These are phyloP conservation scores for Agrostemma githago DNA, from an alignment of 148 eudicot species.

Conservation along the genomic window DNA sequence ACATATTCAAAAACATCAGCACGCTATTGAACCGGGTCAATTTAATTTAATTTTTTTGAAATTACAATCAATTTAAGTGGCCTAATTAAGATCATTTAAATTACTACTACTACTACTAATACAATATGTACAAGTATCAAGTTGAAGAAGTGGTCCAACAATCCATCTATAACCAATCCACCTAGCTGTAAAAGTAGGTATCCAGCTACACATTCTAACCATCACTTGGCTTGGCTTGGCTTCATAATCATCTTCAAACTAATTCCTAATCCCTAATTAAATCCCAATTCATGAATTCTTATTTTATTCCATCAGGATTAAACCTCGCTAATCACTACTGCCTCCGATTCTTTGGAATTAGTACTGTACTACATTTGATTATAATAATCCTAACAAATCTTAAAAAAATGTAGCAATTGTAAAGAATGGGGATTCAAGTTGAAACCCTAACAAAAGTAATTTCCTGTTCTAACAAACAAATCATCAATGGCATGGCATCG, in stretches of 20 bases:
- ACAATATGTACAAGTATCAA: conserved; percentile 5
- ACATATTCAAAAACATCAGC: conserved; percentile 19
- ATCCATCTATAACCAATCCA: conserved; percentile 7
- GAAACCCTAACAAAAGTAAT: neutral
- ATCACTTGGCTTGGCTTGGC: neutral
- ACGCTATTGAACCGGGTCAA: neutral
- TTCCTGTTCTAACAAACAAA: too few relatives aligned
- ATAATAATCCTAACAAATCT: too few relatives aligned
- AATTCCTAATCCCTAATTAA: neutral
- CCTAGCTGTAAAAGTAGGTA: conserved; percentile 12
- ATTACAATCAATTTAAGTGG: neutral
- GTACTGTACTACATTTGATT: too few relatives aligned
- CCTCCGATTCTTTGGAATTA: too few relatives aligned
- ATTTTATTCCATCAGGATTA: neutral
- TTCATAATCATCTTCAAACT: neutral
- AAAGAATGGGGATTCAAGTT: neutral
- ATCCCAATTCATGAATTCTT: neutral
- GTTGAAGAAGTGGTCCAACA: conserved; percentile 15
- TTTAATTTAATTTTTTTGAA: neutral
- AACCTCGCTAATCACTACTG: neutral
- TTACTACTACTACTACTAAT: neutral
- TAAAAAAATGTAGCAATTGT: too few relatives aligned
- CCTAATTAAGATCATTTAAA: neutral
- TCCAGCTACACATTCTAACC: conserved; percentile 12
- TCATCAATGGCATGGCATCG: too few relatives aligned